Percentiles rank a stretch among this genome's conserved stretches.
phyloP scores from a whole-genome alignment of 495 filamentous ascomycete species.

The Mycothermus thermophilus region DNA sequence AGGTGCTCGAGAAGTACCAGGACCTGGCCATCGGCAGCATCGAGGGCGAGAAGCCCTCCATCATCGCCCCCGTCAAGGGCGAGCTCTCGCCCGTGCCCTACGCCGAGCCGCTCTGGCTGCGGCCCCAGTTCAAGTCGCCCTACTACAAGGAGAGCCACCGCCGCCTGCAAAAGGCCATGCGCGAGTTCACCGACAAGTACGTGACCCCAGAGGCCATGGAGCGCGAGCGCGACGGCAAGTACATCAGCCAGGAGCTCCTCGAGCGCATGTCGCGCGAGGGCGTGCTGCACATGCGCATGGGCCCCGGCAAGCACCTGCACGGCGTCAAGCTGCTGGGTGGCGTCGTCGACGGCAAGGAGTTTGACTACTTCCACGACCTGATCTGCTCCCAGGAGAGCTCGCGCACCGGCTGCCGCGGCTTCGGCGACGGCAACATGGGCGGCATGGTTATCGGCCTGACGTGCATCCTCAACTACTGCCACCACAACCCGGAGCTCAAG shows the following conservation, averaged over 20 bases:
- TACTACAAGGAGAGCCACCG: conserved; percentile 73
- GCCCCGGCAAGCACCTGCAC: conserved; percentile 72
- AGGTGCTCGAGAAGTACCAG: conserved; percentile 67
- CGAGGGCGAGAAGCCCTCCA: conserved; percentile 57
- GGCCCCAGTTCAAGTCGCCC: conserved; percentile 62
- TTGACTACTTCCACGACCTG: conserved; percentile 79
- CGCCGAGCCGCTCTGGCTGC: conserved; percentile 69
- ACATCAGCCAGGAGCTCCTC: conserved; percentile 65
- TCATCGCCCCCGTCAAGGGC: conserved; percentile 55
- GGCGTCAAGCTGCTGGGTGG: conserved; percentile 53
- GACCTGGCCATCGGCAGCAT: conserved; percentile 64
- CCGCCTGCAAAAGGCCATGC: conserved; percentile 53
- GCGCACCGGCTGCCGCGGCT: conserved; percentile 54
- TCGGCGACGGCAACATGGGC: conserved; percentile 48
- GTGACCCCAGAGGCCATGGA: conserved; percentile 62
- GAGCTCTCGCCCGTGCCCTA: conserved; percentile 67
- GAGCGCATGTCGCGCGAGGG: conserved; percentile 60
- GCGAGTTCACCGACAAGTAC: conserved; percentile 59
- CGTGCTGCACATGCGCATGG: conserved; percentile 68
- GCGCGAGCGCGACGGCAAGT: conserved; percentile 61
- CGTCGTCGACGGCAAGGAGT: conserved; percentile 62
- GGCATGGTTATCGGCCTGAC: conserved; percentile 78
- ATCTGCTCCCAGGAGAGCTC: conserved; percentile 61
- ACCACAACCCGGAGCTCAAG: conserved; percentile 48
- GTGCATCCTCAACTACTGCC: conserved; percentile 67